Percentiles rank a stretch among this genome's conserved stretches.
These are phyloP conservation scores for Epichloe bromicola DNA, from an alignment of 2,329 filamentous ascomycete species.

Conservation along the genomic window DNA sequence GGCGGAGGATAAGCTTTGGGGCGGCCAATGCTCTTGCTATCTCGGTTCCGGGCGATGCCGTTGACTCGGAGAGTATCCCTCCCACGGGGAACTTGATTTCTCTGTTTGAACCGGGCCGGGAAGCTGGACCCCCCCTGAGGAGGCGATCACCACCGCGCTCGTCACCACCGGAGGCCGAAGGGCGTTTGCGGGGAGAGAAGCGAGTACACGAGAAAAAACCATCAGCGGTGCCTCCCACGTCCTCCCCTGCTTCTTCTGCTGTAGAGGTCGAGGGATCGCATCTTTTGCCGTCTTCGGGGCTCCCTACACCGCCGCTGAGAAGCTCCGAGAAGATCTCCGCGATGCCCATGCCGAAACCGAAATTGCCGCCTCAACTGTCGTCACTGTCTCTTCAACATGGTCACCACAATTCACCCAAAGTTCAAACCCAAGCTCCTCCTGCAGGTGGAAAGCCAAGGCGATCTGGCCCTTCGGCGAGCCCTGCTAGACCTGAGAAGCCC, in stretches of 20 bases:
- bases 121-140: slow-evolving; percentile 19
- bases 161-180: background rate
- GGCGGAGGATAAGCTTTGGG: slow-evolving; percentile 19
- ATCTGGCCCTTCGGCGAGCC: background rate
- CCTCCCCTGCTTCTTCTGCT: background rate
- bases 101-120: slow-evolving; percentile 48
- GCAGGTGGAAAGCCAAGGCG: background rate
- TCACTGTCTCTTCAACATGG: background rate
- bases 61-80: slow-evolving; percentile 43
- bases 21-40: slow-evolving; percentile 14
- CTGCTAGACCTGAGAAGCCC: background rate
- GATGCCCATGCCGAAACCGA: slow-evolving; percentile 9
- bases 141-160: slow-evolving; percentile 12
- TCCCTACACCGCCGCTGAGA: slow-evolving; percentile 1
- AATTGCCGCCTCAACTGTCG: slow-evolving; percentile 8
- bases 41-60: slow-evolving; percentile 13
- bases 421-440: background rate
- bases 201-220: background rate
- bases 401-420: background rate
- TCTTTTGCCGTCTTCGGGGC: background rate
- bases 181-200: background rate
- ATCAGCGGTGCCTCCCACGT: background rate
- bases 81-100: slow-evolving; percentile 53
- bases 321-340: slow-evolving; percentile 4
- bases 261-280: background rate